Percentiles rank a stretch among this genome's conserved stretches.
Conservation (phyloP, 495 filamentous ascomycete genomes). For the Daldinia childiae region DNA sequence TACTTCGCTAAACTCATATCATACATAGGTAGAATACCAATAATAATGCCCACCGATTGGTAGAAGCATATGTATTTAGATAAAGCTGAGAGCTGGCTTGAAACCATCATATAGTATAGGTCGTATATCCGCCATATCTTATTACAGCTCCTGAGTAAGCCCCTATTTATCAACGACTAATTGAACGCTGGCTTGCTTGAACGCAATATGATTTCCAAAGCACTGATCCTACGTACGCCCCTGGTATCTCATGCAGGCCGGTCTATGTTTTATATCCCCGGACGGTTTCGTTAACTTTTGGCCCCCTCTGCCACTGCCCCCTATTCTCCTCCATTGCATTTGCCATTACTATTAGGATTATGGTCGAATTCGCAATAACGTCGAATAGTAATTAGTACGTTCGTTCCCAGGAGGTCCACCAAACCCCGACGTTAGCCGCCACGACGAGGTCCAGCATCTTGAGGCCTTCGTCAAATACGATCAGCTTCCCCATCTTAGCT, state of each 20-base stretch:
- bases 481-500: conserved; percentile 91
- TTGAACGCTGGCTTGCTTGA: conserved; percentile 4
- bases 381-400: conserved; percentile 39
- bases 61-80: neutral
- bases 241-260: conserved; percentile 41
- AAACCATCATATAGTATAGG: neutral
- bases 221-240: conserved; percentile 16
- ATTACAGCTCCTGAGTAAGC: neutral
- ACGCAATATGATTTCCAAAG: conserved; percentile 13
- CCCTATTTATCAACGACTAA: neutral
- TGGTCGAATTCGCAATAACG: neutral
- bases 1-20: neutral
- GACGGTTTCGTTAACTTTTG: neutral
- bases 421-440: conserved; percentile 88
- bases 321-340: neutral
- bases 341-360: neutral
- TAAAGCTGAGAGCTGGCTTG: neutral
- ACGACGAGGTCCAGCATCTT: conserved; percentile 96
- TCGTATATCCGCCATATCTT: neutral
- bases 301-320: neutral
- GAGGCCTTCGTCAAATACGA: conserved; percentile 88
- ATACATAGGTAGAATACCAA: too few relatives aligned
- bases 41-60: neutral
- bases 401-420: conserved; percentile 89
- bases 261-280: conserved; percentile 13